Evolutionary conservation across 495 filamentous ascomycete genomes (phyloP), one percentile per base, ranked within the genome.

Genomic region (Aspergillus asperescens): DNA sequence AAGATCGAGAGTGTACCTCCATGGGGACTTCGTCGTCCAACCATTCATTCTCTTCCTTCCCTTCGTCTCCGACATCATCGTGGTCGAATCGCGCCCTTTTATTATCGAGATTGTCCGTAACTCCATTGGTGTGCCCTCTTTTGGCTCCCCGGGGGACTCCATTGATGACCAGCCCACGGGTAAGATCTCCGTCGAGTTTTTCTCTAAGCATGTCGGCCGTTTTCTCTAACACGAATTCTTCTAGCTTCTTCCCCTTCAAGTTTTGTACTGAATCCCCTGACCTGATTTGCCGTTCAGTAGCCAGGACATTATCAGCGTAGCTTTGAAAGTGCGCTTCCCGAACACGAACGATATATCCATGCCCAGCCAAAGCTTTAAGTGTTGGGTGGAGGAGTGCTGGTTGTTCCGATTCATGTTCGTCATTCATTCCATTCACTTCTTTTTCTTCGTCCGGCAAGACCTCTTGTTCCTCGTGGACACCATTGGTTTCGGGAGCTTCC

Each of bases 221-320:
- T 38, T 53, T 56, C 12, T 77, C 68, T 25, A 70, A 61, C 12
- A 88, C 65, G 13, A 72, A 76, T 32, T 79, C 73, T 42, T 81
- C 76, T 7, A 83, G 71, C 59, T 76, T 81, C 58, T 84, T 87
- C 15, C 76, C 74, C 53, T 77, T 80, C 58, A 80, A 62, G 4
- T 61, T 55, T 41, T 77, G 73, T 18, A 72, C 60, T 46, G 74
- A 66, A 7, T 65, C 61, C 13, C 65, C 66, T 32, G 60, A 47
- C 28, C 61, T 61, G 19, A 78, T 64, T 0, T 54, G 52, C 28
- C 71, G 73, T 52, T 75, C 69, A 16, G 77, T 73, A 50, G 80
- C 72, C 12, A 74, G 62, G 4, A 67, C 55, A 41, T 81, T 75
- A 55, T 84, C 81, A 7, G 67, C 63, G 20, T 66, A 58, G 23